Evolutionary conservation across 108 stramenopile species (phyloP).

Genomic region (Nannochloropsis gaditana): DNA sequence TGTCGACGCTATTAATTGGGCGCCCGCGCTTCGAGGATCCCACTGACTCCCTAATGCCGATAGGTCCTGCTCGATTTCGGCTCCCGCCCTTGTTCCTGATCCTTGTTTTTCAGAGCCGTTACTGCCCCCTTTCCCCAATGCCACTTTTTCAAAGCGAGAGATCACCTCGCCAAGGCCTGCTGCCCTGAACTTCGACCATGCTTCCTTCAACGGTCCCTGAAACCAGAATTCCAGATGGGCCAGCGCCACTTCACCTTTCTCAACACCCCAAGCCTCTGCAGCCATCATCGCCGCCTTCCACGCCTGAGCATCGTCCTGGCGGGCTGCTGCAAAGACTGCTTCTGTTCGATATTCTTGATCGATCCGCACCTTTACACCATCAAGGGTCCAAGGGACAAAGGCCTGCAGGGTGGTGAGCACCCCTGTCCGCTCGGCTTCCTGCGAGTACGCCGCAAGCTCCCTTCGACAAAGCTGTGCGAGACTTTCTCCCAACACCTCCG

Average conservation of each 20-base stretch:
- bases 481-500: background rate
- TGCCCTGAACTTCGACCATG: background rate
- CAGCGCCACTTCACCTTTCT: conserved; percentile 1
- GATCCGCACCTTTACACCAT: background rate
- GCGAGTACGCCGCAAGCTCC: background rate
- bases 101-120: background rate
- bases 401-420: background rate
- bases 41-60: background rate
- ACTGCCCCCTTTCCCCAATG: background rate
- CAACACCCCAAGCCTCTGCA: background rate
- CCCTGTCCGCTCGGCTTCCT: background rate
- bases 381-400: background rate
- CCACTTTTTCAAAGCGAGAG: background rate
- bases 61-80: background rate
- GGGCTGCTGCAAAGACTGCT: background rate
- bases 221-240: conserved; percentile 3
- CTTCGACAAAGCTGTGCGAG: background rate
- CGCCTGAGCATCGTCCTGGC: background rate
- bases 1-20: background rate
- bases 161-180: background rate
- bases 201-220: background rate
- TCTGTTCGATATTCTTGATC: background rate
- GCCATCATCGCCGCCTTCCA: conserved; percentile 7
- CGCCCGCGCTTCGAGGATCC: background rate
- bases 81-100: background rate